Evolutionary conservation across 1,284 basidiomycete genomes (phyloP).

Genomic region (Ceraceosorus guamensis): DNA sequence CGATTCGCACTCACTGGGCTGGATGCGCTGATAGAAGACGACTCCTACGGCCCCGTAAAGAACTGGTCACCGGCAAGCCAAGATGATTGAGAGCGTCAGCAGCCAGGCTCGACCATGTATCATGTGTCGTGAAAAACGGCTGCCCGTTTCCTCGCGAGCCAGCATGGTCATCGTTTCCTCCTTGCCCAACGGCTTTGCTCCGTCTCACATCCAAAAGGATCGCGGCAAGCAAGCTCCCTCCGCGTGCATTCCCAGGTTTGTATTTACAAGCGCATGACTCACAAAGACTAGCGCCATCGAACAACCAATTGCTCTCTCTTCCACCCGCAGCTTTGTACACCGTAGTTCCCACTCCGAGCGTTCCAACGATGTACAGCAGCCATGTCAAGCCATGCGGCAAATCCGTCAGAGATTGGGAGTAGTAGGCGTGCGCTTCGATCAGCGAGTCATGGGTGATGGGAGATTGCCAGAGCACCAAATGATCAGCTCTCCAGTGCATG

Average conservation of each 20-base stretch:
- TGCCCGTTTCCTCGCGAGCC: not conserved
- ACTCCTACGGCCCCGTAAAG: conserved; percentile 39
- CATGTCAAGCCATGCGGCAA: conserved; percentile 22
- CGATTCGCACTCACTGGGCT: conserved; percentile 24
- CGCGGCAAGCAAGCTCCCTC: too few relatives aligned
- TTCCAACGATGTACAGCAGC: conserved; percentile 24
- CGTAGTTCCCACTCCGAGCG: conserved; percentile 21
- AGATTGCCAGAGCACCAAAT: conserved; percentile 43
- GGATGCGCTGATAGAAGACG: conserved; percentile 39
- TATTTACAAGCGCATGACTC: conserved; percentile 8
- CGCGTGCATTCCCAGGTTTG: too few relatives aligned
- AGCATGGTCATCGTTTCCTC: not conserved
- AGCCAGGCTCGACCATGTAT: not conserved
- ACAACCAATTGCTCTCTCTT: conserved; percentile 46
- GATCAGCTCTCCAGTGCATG: conserved; percentile 47
- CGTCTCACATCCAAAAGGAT: too few relatives aligned
- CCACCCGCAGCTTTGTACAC: conserved; percentile 35
- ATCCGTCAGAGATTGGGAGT: conserved; percentile 32
- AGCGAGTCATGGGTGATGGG: conserved; percentile 33
- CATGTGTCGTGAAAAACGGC: not conserved
- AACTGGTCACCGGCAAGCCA: conserved; percentile 12
- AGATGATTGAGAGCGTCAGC: not conserved
- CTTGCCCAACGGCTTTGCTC: too few relatives aligned
- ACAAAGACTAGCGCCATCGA: conserved; percentile 46
- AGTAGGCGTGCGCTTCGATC: conserved; percentile 40